A percentile compares a stretch with the other conserved stretches of the same genome.
Evolutionary conservation across 164 flowering plant species (phyloP).

Genomic region (Liquidambar formosana): DNA sequence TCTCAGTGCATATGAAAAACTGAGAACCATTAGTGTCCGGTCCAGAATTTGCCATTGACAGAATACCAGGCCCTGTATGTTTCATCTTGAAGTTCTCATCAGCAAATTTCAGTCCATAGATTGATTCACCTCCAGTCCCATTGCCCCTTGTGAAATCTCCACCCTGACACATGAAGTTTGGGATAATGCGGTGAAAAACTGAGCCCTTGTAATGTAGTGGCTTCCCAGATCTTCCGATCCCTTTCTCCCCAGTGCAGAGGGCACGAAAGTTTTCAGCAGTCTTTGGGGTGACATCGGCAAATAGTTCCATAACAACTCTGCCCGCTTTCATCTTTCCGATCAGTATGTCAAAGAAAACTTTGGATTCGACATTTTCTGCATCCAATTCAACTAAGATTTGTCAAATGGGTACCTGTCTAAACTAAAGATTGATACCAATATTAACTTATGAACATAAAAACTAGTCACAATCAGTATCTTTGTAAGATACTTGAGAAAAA

Average conservation of each 20-base stretch:
- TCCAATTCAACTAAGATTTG: background rate
- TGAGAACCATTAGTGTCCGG: slow-evolving; percentile 81
- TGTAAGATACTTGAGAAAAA: background rate
- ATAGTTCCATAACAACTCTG: slow-evolving; percentile 57
- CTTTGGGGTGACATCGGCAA: slow-evolving; percentile 54
- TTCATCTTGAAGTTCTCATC: slow-evolving; percentile 78
- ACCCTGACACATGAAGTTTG: slow-evolving; percentile 81
- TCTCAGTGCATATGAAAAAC: slow-evolving; percentile 71
- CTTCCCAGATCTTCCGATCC: slow-evolving; percentile 62
- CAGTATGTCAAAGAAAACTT: slow-evolving; percentile 70
- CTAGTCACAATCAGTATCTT: background rate
- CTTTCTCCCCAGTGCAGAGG: slow-evolving; percentile 87
- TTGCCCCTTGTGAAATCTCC: slow-evolving; percentile 84
- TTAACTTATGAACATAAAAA: background rate
- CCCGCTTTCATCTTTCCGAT: slow-evolving; percentile 57
- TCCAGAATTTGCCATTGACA: slow-evolving; percentile 87
- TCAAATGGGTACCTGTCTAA: background rate
- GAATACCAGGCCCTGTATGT: slow-evolving; percentile 62
- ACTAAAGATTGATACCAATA: background rate
- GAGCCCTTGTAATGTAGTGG: slow-evolving; percentile 77
- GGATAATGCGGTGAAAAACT: slow-evolving; percentile 72
- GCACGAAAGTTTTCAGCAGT: slow-evolving; percentile 75
- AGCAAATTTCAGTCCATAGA: slow-evolving; percentile 61
- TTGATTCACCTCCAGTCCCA: slow-evolving; percentile 84
- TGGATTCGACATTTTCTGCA: slow-evolving; percentile 50